These are phyloP conservation scores for Lactarius sp. DNA, from an alignment of 768 basidiomycete genomes.

Conservation along the genomic window DNA sequence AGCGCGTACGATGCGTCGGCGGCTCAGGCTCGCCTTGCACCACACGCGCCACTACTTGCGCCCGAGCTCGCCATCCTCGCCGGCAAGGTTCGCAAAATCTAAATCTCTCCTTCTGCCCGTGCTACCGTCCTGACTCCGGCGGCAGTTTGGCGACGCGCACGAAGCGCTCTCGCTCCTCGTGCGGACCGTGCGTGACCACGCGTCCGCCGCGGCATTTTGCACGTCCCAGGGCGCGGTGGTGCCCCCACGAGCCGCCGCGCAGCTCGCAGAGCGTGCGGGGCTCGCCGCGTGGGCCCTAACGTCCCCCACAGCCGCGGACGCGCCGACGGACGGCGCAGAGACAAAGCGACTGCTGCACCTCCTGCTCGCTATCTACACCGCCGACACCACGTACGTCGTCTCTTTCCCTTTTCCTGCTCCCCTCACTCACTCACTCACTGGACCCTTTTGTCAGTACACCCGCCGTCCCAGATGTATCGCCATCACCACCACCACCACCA, in stretches of 20 bases:
- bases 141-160: conserved; percentile 52
- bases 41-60: conserved; percentile 49
- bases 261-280: conserved; percentile 45
- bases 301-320: conserved; percentile 39
- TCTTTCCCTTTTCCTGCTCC: conserved; percentile 2
- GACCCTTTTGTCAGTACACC: background rate
- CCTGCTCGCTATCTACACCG: conserved; percentile 79
- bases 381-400: conserved; percentile 46
- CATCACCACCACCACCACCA: background rate
- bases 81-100: conserved; percentile 53
- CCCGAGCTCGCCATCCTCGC: conserved; percentile 77
- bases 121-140: background rate
- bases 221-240: conserved; percentile 73
- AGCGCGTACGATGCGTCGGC: conserved; percentile 53
- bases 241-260: conserved; percentile 49
- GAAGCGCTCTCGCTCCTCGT: conserved; percentile 64
- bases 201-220: conserved; percentile 84
- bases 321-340: conserved; percentile 42
- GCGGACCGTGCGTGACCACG: conserved; percentile 61
- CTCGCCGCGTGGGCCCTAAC: conserved; percentile 49
- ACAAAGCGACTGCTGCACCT: conserved; percentile 61
- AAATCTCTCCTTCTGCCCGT: background rate
- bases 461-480: background rate
- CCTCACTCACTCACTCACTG: background rate
- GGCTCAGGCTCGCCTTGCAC: conserved; percentile 42